Evolutionary conservation across 768 basidiomycete species (phyloP), one percentile per base, ranked within the genome.

Genomic region (Heimioporus sp.): DNA sequence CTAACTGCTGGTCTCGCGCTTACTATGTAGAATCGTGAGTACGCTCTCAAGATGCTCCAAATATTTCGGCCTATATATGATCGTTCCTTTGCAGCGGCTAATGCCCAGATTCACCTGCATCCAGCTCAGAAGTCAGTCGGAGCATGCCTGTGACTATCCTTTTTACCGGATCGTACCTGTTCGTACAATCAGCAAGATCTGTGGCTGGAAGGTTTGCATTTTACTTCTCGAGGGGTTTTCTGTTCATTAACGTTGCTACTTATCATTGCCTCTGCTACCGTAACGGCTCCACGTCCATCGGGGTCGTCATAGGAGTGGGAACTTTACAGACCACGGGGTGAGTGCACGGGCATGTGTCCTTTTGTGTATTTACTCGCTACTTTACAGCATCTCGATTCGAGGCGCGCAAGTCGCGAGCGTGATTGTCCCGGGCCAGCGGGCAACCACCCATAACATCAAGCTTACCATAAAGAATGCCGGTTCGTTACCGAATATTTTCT

Each of bases 111-210:
- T 72, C 92, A 19, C 78, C 78, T 43, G 83, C 87, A 3, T 81
- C 81, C 1, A 73, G 76, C 47, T n/a, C n/a, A 10, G 76, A 86
- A 38, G 83, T 92, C 51, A 85, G 87, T 51, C 73, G 81, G 65
- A 85, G 80, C 57, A 67, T 91, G 32, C 85, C 88, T 1, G 51
- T 87, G 17, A 91, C 88, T 68, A 82, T 90, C 52, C 70, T 86
- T 2, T 55, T 85, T 4, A 90, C 91, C 69, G 90, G 90, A 2
- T 58, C 73, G n/a, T 71, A 82, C 46, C 90, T 90, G 0, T 53
- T 88, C 30, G 76, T 35, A 78, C 83, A 0, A 68, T 90, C n/a
- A n/a, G n/a, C n/a, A n/a, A 92, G 24, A 66, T 92, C 15, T 82
- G 82, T 59, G 90, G 90, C 1, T 73, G 90, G 46, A 91, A 82